These are phyloP conservation scores for Linum tenue DNA, from an alignment of 345 rosid species.

Conservation along the genomic window DNA sequence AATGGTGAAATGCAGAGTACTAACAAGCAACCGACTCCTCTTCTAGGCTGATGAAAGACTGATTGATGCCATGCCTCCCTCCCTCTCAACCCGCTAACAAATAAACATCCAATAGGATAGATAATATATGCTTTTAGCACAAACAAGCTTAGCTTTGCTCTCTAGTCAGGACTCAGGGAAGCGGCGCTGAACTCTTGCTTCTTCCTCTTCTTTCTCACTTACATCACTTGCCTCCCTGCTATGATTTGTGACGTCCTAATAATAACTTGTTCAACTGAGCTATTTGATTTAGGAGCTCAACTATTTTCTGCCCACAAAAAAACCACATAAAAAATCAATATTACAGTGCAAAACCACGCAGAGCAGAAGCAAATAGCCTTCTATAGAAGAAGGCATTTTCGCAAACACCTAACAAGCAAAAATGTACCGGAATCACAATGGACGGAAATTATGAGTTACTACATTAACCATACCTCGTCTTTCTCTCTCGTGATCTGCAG, in stretches of 20 bases:
- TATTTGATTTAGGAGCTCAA: neutral
- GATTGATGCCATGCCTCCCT: too few species aligned
- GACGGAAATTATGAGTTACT: neutral
- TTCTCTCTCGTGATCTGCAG: conserved; percentile 16
- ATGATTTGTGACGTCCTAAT: neutral
- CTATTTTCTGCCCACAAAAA: neutral
- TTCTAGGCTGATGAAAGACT: too few species aligned
- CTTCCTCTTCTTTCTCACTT: neutral
- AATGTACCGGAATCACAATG: neutral
- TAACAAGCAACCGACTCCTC: too few species aligned
- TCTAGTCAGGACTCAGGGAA: too few species aligned
- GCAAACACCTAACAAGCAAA: neutral
- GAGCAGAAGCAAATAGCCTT: neutral
- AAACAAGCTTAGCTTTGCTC: too few species aligned
- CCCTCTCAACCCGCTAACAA: too few species aligned
- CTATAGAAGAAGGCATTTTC: neutral
- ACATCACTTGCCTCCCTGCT: neutral
- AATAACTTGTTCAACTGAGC: neutral
- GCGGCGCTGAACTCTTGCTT: too few species aligned
- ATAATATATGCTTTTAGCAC: too few species aligned
- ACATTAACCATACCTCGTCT: conserved; percentile 14
- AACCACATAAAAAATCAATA: neutral
- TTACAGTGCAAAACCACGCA: neutral
- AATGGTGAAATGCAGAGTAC: too few species aligned
- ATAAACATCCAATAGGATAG: too few species aligned